Conservation (phyloP, 2,329 filamentous ascomycete species). For the Penicillium glabrum region DNA sequence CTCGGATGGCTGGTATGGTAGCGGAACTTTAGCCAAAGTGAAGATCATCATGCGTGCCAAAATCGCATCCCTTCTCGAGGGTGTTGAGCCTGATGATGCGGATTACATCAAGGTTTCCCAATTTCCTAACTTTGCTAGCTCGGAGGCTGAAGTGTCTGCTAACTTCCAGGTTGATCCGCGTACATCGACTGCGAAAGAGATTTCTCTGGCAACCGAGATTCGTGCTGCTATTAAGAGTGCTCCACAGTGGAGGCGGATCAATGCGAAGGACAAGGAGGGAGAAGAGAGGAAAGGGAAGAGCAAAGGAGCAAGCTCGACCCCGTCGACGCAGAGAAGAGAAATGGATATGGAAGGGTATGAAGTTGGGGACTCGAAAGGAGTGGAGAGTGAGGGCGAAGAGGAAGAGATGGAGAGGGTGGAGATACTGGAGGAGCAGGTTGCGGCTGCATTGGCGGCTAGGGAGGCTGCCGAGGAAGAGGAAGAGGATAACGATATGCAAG, state of each 20-base stretch:
- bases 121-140: slow-evolving; percentile 37
- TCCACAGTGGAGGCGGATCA: slow-evolving; percentile 25
- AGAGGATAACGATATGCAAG: background rate
- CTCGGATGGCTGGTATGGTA: slow-evolving; percentile 80
- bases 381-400: slow-evolving; percentile 27
- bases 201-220: slow-evolving; percentile 37
- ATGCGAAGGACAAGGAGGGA: slow-evolving; percentile 10
- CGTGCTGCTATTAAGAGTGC: slow-evolving; percentile 34
- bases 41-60: slow-evolving; percentile 88
- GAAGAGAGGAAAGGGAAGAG: slow-evolving; percentile 1
- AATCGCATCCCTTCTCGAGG: slow-evolving; percentile 63
- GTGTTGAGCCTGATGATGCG: slow-evolving; percentile 30
- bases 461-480: slow-evolving; percentile 25
- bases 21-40: slow-evolving; percentile 77
- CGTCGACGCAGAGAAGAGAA: slow-evolving; percentile 18
- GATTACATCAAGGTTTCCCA: slow-evolving; percentile 38
- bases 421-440: slow-evolving; percentile 30
- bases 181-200: slow-evolving; percentile 20
- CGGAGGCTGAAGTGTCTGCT: slow-evolving; percentile 15
- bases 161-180: slow-evolving; percentile 28
- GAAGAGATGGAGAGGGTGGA: slow-evolving; percentile 33
- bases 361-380: slow-evolving; percentile 11
- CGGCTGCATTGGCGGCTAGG: slow-evolving; percentile 25
- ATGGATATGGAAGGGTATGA: slow-evolving; percentile 11
- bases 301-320: slow-evolving; percentile 8